Conservation (phyloP, 768 basidiomycete species). For the Lactarius hatsudake region DNA sequence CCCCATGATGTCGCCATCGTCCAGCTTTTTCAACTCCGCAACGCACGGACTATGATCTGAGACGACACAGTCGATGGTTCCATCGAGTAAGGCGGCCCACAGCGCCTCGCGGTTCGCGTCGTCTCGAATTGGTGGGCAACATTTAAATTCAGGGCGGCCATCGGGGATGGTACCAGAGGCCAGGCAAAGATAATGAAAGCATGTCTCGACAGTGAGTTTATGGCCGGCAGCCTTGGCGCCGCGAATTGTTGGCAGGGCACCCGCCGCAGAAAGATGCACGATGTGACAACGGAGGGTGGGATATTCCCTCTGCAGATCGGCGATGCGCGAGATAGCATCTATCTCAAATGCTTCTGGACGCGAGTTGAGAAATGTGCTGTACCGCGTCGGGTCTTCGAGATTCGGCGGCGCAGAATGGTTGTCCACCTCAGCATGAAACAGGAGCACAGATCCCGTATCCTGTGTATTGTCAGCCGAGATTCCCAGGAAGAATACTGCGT, state of each 20-base stretch:
- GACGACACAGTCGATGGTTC: slow-evolving; percentile 87
- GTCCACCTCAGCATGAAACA: slow-evolving; percentile 94
- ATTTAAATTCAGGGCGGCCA: slow-evolving; percentile 87
- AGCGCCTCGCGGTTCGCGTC: slow-evolving; percentile 67
- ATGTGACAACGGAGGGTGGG: slow-evolving; percentile 84
- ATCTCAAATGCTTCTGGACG: slow-evolving; percentile 79
- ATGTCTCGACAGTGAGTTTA: slow-evolving; percentile 90
- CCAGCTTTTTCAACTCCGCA: slow-evolving; percentile 71
- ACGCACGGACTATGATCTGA: slow-evolving; percentile 96
- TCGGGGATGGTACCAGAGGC: slow-evolving; percentile 68
- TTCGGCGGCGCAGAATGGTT: slow-evolving; percentile 31
- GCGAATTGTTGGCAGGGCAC: slow-evolving; percentile 73
- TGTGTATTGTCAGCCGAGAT: slow-evolving; percentile 34
- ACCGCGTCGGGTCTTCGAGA: slow-evolving; percentile 49
- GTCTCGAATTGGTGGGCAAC: slow-evolving; percentile 90
- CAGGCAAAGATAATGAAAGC: slow-evolving; percentile 93
- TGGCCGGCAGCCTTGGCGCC: slow-evolving; percentile 61
- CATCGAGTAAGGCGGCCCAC: slow-evolving; percentile 80
- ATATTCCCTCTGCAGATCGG: slow-evolving; percentile 55
- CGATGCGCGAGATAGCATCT: slow-evolving; percentile 78
- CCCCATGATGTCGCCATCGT: slow-evolving; percentile 76
- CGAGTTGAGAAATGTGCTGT: slow-evolving; percentile 82
- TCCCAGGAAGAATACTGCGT: not conserved
- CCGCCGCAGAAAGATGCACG: slow-evolving; percentile 89
- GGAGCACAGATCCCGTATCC: slow-evolving; percentile 66